Evolutionary conservation across 1,139 yeast species (phyloP).

Genomic region (Geotrichum klebahnii): DNA sequence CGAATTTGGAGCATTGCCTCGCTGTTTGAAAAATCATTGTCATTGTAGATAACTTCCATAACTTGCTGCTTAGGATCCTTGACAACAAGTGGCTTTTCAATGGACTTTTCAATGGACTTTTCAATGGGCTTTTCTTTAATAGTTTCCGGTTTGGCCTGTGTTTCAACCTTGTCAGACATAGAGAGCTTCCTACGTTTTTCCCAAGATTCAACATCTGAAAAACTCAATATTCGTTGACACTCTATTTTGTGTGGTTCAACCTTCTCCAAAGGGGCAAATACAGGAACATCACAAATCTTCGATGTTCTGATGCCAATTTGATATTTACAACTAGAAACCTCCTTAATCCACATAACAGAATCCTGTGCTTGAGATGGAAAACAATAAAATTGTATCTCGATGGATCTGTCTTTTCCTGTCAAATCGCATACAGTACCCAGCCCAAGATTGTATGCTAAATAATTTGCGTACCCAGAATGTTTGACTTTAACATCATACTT

Average conservation of each 20-base stretch:
- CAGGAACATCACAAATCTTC: constrained; percentile 52
- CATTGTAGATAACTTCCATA: constrained; percentile 11
- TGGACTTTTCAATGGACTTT: not conserved
- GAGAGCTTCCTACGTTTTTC: not conserved
- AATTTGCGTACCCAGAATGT: constrained; percentile 20
- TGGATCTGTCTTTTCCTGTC: constrained; percentile 57
- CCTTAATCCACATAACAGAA: constrained; percentile 49
- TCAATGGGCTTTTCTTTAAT: not conserved
- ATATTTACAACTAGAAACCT: constrained; percentile 70
- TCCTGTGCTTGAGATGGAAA: constrained; percentile 42
- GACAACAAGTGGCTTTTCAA: not conserved
- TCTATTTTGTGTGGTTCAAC: constrained; percentile 43
- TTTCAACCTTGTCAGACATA: not conserved
- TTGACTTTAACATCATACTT: constrained; percentile 6
- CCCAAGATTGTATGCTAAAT: constrained; percentile 45
- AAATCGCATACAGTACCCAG: constrained; percentile 72
- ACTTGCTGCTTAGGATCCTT: not conserved
- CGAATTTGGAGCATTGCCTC: constrained; percentile 10
- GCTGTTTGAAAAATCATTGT: constrained; percentile 9
- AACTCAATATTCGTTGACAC: constrained; percentile 41
- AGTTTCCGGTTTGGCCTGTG: constrained; percentile 2
- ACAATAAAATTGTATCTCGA: constrained; percentile 67
- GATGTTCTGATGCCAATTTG: constrained; percentile 57
- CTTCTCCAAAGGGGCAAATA: constrained; percentile 46
- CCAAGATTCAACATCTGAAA: constrained; percentile 4